Percentiles rank a stretch among this genome's conserved stretches.
Conservation (phyloP, 768 basidiomycete species). For the Trametes punicea region DNA sequence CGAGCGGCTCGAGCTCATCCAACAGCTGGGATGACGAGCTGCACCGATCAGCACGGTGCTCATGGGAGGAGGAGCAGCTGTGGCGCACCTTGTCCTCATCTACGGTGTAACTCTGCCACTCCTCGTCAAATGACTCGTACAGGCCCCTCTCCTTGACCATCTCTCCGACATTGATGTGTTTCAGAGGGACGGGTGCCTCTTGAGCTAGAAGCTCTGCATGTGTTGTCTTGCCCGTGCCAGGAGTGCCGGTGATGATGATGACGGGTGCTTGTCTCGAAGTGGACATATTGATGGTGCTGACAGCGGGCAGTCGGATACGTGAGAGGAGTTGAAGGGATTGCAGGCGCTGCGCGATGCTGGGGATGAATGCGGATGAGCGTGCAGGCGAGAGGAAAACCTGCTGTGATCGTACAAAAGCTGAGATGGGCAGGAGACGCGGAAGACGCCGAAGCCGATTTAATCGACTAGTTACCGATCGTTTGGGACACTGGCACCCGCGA, state of each 20-base stretch:
- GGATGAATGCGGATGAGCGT: background rate
- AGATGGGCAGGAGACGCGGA: conserved; percentile 6
- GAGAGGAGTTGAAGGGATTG: background rate
- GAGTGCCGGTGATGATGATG: conserved; percentile 87
- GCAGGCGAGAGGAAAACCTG: background rate
- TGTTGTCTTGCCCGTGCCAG: conserved; percentile 95
- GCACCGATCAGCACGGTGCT: conserved; percentile 1
- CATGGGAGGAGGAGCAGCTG: background rate
- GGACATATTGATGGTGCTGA: conserved; percentile 2
- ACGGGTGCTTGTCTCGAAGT: conserved; percentile 41
- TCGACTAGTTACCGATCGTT: conserved; percentile 5
- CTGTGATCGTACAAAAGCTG: conserved; percentile 7
- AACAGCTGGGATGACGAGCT: conserved; percentile 53
- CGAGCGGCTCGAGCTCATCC: conserved; percentile 80
- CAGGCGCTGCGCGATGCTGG: background rate
- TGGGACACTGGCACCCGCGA: background rate
- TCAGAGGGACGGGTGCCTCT: conserved; percentile 65
- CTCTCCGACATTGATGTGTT: conserved; percentile 88
- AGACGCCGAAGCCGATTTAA: conserved; percentile 6
- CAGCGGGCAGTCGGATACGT: background rate
- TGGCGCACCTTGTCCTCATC: conserved; percentile 87
- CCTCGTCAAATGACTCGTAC: conserved; percentile 84
- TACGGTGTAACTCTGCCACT: conserved; percentile 92
- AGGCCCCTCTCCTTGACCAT: conserved; percentile 80
- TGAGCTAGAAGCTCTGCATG: conserved; percentile 81